Evolutionary conservation across 306 rosid genomes (phyloP).

Genomic region (Purshia tridentata): DNA sequence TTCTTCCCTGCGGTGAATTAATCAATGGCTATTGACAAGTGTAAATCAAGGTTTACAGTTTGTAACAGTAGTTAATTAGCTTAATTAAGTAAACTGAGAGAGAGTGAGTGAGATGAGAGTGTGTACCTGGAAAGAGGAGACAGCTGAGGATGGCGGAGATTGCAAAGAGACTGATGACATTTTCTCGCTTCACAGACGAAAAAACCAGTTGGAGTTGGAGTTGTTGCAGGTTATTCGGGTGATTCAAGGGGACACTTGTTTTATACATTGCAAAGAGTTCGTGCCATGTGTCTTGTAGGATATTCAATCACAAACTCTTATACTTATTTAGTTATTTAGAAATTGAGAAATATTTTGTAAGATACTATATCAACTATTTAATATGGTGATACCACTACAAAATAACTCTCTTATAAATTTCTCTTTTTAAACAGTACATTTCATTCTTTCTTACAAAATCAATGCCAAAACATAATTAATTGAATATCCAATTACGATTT

Average conservation of each 20-base stretch:
- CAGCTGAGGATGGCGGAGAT: conserved; percentile 60
- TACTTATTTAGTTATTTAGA: too few relatives aligned
- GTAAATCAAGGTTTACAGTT: not conserved
- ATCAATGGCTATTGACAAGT: not conserved
- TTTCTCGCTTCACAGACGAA: conserved; percentile 21
- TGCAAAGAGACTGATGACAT: conserved; percentile 64
- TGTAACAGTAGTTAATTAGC: not conserved
- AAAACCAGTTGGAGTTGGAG: not conserved
- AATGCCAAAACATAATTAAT: too few relatives aligned
- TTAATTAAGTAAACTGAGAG: not conserved
- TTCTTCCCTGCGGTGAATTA: conserved; percentile 33
- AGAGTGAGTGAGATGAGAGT: not conserved
- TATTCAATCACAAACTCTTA: too few relatives aligned
- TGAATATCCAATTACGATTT: too few relatives aligned
- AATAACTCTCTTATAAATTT: too few relatives aligned
- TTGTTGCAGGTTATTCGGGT: not conserved
- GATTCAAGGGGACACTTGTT: not conserved
- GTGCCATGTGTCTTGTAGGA: too few relatives aligned
- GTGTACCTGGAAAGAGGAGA: conserved; percentile 45
- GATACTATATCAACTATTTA: too few relatives aligned
- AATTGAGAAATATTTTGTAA: too few relatives aligned
- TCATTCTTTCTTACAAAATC: too few relatives aligned
- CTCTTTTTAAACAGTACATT: too few relatives aligned
- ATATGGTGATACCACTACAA: too few relatives aligned
- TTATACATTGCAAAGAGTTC: too few relatives aligned